A percentile compares a stretch with the other conserved stretches of the same genome.
phyloP scores from a whole-genome alignment of 2,329 filamentous ascomycete species.

The Coniochaeta sp. region DNA sequence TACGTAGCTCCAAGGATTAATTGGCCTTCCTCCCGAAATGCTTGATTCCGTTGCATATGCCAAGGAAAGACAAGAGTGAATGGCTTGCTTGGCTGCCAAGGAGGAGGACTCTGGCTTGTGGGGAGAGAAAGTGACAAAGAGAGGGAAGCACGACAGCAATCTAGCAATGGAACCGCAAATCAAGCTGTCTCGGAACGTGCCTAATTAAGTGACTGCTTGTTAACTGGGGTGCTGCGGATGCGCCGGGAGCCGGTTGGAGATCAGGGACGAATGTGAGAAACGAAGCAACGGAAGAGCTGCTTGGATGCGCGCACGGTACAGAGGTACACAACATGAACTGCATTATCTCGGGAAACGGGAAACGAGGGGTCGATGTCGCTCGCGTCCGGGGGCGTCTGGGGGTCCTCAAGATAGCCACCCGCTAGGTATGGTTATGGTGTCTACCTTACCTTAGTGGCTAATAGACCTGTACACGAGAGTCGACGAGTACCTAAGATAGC shows the following conservation, averaged over 20 bases:
- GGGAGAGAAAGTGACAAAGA: background rate
- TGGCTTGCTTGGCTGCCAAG: constrained; percentile 1
- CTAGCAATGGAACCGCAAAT: background rate
- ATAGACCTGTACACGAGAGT: too few species aligned
- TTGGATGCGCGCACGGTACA: background rate
- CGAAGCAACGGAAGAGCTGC: background rate
- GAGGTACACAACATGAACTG: background rate
- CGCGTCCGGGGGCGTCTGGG: too few species aligned
- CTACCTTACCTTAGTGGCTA: too few species aligned
- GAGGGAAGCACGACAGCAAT: background rate
- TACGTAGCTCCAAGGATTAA: background rate
- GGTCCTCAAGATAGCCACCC: too few species aligned
- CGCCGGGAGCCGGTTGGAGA: background rate
- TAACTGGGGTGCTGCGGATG: background rate
- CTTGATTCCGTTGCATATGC: background rate
- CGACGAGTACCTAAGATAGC: background rate
- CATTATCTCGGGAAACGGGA: too few species aligned
- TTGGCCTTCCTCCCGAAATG: background rate
- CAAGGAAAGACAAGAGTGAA: constrained; percentile 1
- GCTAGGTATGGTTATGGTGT: too few species aligned
- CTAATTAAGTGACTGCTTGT: background rate
- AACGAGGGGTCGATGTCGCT: too few species aligned
- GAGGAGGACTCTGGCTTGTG: background rate
- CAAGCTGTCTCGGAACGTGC: background rate
- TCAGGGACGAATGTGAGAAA: background rate